Evolutionary conservation across 2,329 filamentous ascomycete species (phyloP).

Genomic region (Cordyceps militaris): DNA sequence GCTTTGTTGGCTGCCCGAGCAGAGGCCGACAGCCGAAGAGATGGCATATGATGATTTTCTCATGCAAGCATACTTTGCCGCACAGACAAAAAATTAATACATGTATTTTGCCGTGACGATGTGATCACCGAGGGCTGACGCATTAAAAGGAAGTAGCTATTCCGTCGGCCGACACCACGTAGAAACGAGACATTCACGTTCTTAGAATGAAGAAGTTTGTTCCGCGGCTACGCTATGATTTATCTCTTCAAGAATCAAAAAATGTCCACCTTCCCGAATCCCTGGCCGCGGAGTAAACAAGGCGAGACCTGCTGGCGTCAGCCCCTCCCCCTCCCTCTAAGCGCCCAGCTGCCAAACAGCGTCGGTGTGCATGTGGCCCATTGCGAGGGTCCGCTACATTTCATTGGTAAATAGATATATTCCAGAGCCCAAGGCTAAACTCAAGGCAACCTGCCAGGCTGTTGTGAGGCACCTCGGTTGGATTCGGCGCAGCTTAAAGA

Average conservation of each 20-base stretch:
- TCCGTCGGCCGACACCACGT: background rate
- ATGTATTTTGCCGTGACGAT: background rate
- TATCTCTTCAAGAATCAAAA: too few relatives aligned
- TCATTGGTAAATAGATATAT: background rate
- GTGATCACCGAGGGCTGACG: too few relatives aligned
- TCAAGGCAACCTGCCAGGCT: background rate
- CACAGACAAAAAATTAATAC: background rate
- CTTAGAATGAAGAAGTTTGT: too few relatives aligned
- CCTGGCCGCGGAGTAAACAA: too few relatives aligned
- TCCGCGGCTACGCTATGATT: too few relatives aligned
- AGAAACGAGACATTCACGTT: too few relatives aligned
- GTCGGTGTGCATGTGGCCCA: background rate
- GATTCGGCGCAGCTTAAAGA: background rate
- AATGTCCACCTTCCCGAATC: too few relatives aligned
- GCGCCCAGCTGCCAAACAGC: too few relatives aligned
- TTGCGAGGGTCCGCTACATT: background rate
- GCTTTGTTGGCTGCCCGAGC: slow-evolving; percentile 21
- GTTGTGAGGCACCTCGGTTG: background rate
- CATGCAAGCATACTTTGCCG: background rate
- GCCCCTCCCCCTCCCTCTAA: too few relatives aligned
- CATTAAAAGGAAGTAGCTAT: background rate
- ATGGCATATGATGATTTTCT: slow-evolving; percentile 16
- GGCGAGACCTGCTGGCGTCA: too few relatives aligned
- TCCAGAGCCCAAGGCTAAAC: background rate
- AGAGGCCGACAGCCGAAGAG: slow-evolving; percentile 20